Conservation (phyloP, 805 yeast genomes). For the Priceomyces fermenticarens region DNA sequence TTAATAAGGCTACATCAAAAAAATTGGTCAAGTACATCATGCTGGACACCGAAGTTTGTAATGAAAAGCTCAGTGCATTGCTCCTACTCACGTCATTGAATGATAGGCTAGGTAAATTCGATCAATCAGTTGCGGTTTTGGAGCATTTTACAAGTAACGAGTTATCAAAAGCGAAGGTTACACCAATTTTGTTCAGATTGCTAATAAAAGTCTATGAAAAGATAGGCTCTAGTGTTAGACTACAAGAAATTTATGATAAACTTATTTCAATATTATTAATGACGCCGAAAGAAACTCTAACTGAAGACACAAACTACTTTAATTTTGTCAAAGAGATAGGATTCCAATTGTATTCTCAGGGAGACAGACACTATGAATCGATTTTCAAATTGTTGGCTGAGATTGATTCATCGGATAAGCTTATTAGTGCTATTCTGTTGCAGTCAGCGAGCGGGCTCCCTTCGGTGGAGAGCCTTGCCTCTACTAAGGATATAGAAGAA, state of each 20-base stretch:
- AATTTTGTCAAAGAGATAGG: conserved; percentile 28
- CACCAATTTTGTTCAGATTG: conserved; percentile 51
- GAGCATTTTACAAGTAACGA: conserved; percentile 25
- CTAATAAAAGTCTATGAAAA: conserved; percentile 49
- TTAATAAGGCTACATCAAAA: conserved; percentile 14
- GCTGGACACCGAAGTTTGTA: too few species aligned
- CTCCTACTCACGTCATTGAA: conserved; percentile 28
- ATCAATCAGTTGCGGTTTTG: conserved; percentile 31
- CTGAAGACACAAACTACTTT: conserved; percentile 16
- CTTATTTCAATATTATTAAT: conserved; percentile 14
- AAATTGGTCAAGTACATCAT: conserved; percentile 18
- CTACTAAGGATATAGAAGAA: conserved; percentile 24
- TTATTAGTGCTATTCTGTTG: conserved; percentile 20
- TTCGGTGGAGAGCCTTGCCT: conserved; percentile 21
- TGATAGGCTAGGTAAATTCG: conserved; percentile 16
- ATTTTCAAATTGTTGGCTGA: conserved; percentile 20
- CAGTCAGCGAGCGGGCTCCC: conserved; percentile 16
- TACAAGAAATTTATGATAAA: conserved; percentile 17
- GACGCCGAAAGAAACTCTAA: conserved; percentile 6
- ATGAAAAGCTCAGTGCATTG: conserved; percentile 20
- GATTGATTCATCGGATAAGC: conserved; percentile 20
- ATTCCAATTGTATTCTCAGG: conserved; percentile 23
- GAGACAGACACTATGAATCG: conserved; percentile 10
- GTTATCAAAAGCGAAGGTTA: conserved; percentile 21
- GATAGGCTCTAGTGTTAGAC: conserved; percentile 32